Percentiles rank a stretch among this genome's conserved stretches.
phyloP scores from a whole-genome alignment of 2,329 filamentous ascomycete genomes.

The Colletotrichum lupini region DNA sequence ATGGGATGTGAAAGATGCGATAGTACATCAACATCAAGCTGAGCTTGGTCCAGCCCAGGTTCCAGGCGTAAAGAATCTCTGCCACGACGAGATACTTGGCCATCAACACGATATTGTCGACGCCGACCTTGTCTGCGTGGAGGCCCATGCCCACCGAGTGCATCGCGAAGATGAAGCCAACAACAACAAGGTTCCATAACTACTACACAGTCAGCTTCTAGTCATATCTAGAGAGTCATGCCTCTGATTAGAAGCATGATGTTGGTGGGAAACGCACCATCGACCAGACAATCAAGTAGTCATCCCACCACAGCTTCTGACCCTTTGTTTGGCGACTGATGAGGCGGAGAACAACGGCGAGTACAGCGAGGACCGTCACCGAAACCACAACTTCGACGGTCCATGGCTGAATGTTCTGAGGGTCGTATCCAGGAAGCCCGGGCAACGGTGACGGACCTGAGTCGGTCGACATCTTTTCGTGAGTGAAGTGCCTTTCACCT shows the following conservation, averaged over 20 bases:
- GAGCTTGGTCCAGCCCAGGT: conserved; percentile 61
- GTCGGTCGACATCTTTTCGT: conserved; percentile 19
- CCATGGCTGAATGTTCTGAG: conserved; percentile 55
- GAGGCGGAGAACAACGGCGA: conserved; percentile 52
- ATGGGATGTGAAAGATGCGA: conserved; percentile 59
- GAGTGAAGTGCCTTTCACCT: neutral
- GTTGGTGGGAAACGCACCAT: conserved; percentile 48
- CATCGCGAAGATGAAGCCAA: conserved; percentile 62
- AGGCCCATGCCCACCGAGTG: conserved; percentile 56
- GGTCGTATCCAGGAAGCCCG: conserved; percentile 46
- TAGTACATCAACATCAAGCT: conserved; percentile 63
- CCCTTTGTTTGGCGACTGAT: conserved; percentile 53
- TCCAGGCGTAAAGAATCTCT: conserved; percentile 60
- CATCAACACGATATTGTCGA: conserved; percentile 52
- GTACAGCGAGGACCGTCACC: conserved; percentile 53
- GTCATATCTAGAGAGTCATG: neutral
- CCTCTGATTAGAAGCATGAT: neutral
- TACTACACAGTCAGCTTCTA: conserved; percentile 32
- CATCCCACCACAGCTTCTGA: conserved; percentile 61
- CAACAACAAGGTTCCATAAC: conserved; percentile 54
- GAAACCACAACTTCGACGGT: conserved; percentile 50
- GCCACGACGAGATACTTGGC: conserved; percentile 59
- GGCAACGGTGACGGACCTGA: conserved; percentile 34
- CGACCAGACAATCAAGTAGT: conserved; percentile 60
- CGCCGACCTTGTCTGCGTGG: conserved; percentile 53